Evolutionary conservation across 352 stramenopile genomes (phyloP), one percentile per base, ranked within the genome.

Genomic region (Pythium sukuiense): DNA sequence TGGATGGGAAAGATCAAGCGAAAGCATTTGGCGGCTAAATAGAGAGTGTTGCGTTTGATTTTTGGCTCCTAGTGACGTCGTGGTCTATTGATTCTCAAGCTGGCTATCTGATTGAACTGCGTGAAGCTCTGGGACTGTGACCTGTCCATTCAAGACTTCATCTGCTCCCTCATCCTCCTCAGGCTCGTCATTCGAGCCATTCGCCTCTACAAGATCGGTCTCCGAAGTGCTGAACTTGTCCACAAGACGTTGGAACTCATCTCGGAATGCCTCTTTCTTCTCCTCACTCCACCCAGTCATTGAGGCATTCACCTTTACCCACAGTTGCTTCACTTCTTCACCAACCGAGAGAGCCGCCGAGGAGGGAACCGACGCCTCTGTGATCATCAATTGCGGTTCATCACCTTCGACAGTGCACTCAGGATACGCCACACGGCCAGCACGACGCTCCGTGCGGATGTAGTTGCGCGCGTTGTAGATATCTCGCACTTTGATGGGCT

Each of bases 1-100:
- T 93, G 83, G 85, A 93, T 92, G 81, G 80, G 79, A 39, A 90
- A 93, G 62, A 74, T 93, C 65, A 90, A 90, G 63, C 80, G 79
- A 60, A 89, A 90, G 59, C 77, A 90, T 66, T 65, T 88, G n/a
- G n/a, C n/a, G 32, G n/a, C 46, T 27, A 35, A 70, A 55, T 60
- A 64, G 29, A 61, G n/a, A n/a, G n/a, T n/a, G n/a, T n/a, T n/a
- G n/a, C n/a, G n/a, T n/a, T n/a, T n/a, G n/a, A n/a, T n/a, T n/a
- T n/a, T n/a, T n/a, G n/a, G n/a, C n/a, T n/a, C n/a, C n/a, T n/a
- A n/a, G n/a, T n/a, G n/a, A n/a, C n/a, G n/a, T n/a, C n/a, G n/a
- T n/a, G n/a, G n/a, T n/a, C n/a, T n/a, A n/a, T n/a, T n/a, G n/a
- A n/a, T n/a, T n/a, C n/a, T n/a, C n/a, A n/a, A n/a, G n/a, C n/a